Base-by-base conservation (phyloP, 2,329 filamentous ascomycete genomes). In the Emergomyces orientalis region DNA sequence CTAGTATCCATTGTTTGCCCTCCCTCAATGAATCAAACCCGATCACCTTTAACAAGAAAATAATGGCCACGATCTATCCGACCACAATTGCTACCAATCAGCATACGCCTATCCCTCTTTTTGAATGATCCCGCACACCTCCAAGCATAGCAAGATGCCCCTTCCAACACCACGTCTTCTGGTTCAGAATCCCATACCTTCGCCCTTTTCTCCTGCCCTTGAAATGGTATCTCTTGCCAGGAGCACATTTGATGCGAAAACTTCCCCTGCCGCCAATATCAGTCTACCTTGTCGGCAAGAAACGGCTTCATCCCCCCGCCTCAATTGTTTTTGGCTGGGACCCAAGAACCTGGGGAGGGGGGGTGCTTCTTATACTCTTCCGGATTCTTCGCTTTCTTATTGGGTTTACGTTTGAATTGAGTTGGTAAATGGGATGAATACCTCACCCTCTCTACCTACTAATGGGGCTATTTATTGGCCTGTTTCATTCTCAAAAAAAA, bases 211-310 rank as follows among this genome's bases (percentile, higher is more conserved):
- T 73, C 41, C 73, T 71, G 43, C 63, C 69, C 32, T 71, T 70
- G 61, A 73, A 75, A 62, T 74, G 71, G 60, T 75, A 75, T 56
- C 68, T 67, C 63, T 74, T 68, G 0, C 32, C 60, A 1, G 49
- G 54, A 7, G 32, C 43, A 3, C 71, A 1, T 51, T 43, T 19
- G 2, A 43, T 32, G 3, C 32, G 32, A 3, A 32, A 32, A 32
- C 32, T 7, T 32, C 32, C 32, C 3, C 32, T 7, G 3, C 32
- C 32, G 32, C 32, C 32, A 3, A 3, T n/a, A n/a, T n/a, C n/a
- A n/a, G n/a, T n/a, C n/a, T n/a, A n/a, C n/a, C n/a, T n/a, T n/a
- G n/a, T n/a, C n/a, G n/a, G n/a, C n/a, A n/a, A n/a, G n/a, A n/a
- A n/a, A n/a, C n/a, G n/a, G n/a, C n/a, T n/a, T n/a, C n/a, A n/a